Evolutionary conservation across 1,139 yeast species (phyloP), one percentile per base, ranked within the genome.

Genomic region (Blastobotrys persicus): DNA sequence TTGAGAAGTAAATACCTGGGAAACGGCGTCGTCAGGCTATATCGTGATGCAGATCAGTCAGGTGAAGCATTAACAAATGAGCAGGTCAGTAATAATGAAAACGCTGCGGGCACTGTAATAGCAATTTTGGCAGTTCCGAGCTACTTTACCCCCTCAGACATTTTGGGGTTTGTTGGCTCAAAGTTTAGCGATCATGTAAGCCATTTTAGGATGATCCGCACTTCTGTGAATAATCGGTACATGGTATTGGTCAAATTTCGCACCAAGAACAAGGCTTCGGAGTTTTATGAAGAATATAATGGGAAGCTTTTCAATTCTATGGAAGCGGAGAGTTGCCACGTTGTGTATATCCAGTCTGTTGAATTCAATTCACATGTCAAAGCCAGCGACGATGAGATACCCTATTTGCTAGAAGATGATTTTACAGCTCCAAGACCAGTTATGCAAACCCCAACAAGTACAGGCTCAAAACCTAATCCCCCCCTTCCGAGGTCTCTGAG

Each of bases 321-420:
- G 86, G 96, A 89, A 60, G 89, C 95, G 0, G 96, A 89, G 62
- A 74, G 80, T 13, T 89, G 97, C 58, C 92, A 85, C 63, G 88
- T 83, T 4, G 78, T 89, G 1, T 79, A 76, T 53, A 79, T 91
- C 35, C 44, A 48, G 32, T 32, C 50, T n/a, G 55, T 88, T 3
- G 68, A 73, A 16, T 71, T 81, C 57, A 65, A 72, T 16, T 53
- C 56, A 11, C 62, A 59, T 28, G 56, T 49, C 2, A 55, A 50
- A 53, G 49, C 46, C 28, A 46, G 41, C 12, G 49, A 74, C 20
- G 57, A 55, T 42, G 57, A 58, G 26, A 57, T 85, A 23, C 95
- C 95, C 0, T 87, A 85, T 61, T 65, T 87, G 35, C 65, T 86
- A 50, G 79, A 77, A 38, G 95, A 88, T 62, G 95, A 95, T 0